Conservation (phyloP, 805 yeast genomes). For the Candida tibetensis region DNA sequence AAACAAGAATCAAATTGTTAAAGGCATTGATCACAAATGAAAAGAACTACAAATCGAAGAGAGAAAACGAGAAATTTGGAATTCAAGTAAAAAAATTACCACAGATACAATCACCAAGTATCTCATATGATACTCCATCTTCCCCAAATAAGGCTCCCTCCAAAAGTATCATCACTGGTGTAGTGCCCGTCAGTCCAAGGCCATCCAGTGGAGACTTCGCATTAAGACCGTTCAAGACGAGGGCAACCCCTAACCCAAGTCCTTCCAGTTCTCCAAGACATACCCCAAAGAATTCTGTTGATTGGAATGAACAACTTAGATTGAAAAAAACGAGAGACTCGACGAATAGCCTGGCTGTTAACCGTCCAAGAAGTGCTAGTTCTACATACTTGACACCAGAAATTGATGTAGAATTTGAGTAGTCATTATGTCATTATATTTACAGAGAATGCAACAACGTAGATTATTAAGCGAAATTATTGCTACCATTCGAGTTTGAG, state of each 20-base stretch:
- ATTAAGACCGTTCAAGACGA: slow-evolving; percentile 42
- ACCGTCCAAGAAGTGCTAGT: slow-evolving; percentile 19
- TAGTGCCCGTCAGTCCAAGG: slow-evolving; percentile 18
- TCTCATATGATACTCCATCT: slow-evolving; percentile 12
- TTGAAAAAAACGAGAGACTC: slow-evolving; percentile 4
- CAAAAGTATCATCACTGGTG: slow-evolving; percentile 6
- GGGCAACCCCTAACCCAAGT: slow-evolving; percentile 38
- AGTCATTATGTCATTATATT: slow-evolving; percentile 5
- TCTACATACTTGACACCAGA: slow-evolving; percentile 21
- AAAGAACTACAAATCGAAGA: slow-evolving; percentile 25
- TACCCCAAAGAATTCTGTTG: slow-evolving; percentile 16
- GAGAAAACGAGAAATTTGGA: slow-evolving; percentile 28
- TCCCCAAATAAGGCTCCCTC: slow-evolving; percentile 11
- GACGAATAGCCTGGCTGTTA: background rate
- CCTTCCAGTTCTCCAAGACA: slow-evolving; percentile 38
- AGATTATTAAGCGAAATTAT: too few species aligned
- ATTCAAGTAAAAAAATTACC: slow-evolving; percentile 20
- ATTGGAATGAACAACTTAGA: slow-evolving; percentile 5
- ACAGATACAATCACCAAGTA: slow-evolving; percentile 13
- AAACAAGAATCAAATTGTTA: slow-evolving; percentile 20
- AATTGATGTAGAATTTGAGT: slow-evolving; percentile 29
- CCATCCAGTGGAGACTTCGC: slow-evolving; percentile 31
- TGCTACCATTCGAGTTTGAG: too few species aligned
- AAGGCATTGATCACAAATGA: slow-evolving; percentile 24
- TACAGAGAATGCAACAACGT: background rate